Conservation (phyloP, 768 basidiomycete species). For the Suillus ampliporus region DNA sequence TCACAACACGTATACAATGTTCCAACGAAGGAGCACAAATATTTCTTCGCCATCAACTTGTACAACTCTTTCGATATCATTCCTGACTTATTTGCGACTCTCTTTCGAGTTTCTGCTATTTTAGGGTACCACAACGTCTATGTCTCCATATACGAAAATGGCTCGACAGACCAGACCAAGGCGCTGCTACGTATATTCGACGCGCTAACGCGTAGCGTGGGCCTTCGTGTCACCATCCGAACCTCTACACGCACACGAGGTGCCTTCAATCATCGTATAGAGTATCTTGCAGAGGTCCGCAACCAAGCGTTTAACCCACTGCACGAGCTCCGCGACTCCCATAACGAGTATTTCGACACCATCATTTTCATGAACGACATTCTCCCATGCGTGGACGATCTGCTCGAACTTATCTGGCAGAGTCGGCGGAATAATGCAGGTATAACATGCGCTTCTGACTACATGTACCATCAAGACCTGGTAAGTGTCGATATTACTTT, state of each 20-base stretch:
- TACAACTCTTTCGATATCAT: conserved; percentile 99
- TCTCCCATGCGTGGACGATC: conserved; percentile 95
- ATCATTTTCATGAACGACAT: conserved; percentile 99
- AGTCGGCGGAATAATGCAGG: conserved; percentile 92
- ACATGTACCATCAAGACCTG: conserved; percentile 98
- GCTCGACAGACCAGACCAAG: conserved; percentile 98
- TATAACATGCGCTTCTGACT: conserved; percentile 97
- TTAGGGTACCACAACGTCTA: conserved; percentile 98
- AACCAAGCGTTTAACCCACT: conserved; percentile 96
- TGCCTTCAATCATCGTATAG: conserved; percentile 98
- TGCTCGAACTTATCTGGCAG: conserved; percentile 98
- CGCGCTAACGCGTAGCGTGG: conserved; percentile 86
- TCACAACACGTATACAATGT: conserved; percentile 43
- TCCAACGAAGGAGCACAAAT: conserved; percentile 82
- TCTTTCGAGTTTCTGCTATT: conserved; percentile 91
- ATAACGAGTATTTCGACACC: conserved; percentile 94
- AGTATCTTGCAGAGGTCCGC: conserved; percentile 99
- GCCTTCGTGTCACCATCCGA: conserved; percentile 91
- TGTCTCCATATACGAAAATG: conserved; percentile 99
- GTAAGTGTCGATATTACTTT: conserved; percentile 44
- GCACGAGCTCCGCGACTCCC: conserved; percentile 89
- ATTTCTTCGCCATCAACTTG: conserved; percentile 98
- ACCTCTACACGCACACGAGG: conserved; percentile 93
- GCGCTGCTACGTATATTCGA: conserved; percentile 95
- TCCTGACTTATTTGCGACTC: conserved; percentile 94